Percentiles rank a stretch among this genome's conserved stretches.
phyloP scores from a whole-genome alignment of 768 basidiomycete genomes.

The Brasilioporus rufonigricans region DNA sequence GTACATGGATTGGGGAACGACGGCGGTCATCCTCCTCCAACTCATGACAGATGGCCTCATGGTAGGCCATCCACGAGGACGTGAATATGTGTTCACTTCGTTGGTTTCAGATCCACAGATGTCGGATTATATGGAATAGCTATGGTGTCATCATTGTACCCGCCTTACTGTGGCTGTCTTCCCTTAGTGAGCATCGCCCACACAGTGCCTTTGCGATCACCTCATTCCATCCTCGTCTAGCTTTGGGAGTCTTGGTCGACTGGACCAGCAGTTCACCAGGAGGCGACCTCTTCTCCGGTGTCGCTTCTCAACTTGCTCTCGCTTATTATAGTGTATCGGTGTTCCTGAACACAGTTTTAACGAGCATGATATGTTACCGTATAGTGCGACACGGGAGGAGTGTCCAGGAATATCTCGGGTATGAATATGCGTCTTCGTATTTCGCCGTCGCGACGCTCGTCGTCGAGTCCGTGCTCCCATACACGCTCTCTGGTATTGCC shows the following conservation, averaged over 20 bases:
- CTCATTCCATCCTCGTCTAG: too few species aligned
- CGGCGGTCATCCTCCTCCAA: not conserved
- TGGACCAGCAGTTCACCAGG: too few species aligned
- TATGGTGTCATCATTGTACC: not conserved
- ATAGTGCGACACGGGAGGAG: slow-evolving; percentile 2
- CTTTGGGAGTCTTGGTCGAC: not conserved
- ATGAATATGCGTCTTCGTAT: slow-evolving; percentile 16
- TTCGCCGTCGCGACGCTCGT: slow-evolving; percentile 8
- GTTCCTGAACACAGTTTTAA: slow-evolving; percentile 6
- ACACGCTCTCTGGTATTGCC: slow-evolving; percentile 22
- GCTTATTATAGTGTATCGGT: slow-evolving; percentile 15
- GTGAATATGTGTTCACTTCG: not conserved
- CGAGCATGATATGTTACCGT: too few species aligned
- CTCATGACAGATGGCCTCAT: slow-evolving; percentile 14
- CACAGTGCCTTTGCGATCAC: too few species aligned
- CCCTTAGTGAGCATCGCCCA: too few species aligned
- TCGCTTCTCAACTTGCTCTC: slow-evolving; percentile 9
- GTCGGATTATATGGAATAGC: not conserved
- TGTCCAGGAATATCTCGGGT: slow-evolving; percentile 11
- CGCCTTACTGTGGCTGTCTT: not conserved
- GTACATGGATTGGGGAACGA: slow-evolving; percentile 23
- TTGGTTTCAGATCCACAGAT: not conserved
- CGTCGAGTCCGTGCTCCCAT: slow-evolving; percentile 25
- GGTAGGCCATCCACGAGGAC: not conserved
- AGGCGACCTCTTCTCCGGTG: too few species aligned